Evolutionary conservation across 495 filamentous ascomycete species (phyloP).

Genomic region (Schizothecium vesticola): DNA sequence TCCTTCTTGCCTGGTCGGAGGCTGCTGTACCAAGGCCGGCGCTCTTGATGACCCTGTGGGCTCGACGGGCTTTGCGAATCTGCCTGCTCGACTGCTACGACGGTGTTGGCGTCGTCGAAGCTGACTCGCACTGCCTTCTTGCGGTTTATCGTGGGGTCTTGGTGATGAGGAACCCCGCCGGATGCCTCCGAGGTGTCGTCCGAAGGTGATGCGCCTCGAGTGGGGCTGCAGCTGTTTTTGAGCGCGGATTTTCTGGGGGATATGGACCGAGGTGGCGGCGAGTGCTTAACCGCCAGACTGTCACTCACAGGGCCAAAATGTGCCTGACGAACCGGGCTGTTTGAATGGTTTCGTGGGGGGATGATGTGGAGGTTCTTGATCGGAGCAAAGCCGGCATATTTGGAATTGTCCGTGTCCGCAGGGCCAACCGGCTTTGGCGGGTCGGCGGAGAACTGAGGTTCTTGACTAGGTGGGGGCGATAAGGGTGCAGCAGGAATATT

Average conservation of each 20-base stretch:
- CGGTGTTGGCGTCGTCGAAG: slow-evolving; percentile 64
- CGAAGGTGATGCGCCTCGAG: slow-evolving; percentile 41
- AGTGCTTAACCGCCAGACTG: slow-evolving; percentile 58
- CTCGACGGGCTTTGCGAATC: slow-evolving; percentile 47
- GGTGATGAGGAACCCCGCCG: slow-evolving; percentile 22
- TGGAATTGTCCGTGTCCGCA: background rate
- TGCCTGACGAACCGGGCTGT: slow-evolving; percentile 52
- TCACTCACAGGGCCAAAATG: slow-evolving; percentile 59
- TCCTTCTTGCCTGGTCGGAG: slow-evolving; percentile 48
- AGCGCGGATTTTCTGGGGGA: slow-evolving; percentile 85
- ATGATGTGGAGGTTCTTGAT: background rate
- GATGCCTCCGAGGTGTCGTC: slow-evolving; percentile 40
- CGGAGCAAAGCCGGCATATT: background rate
- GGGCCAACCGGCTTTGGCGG: background rate
- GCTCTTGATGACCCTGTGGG: slow-evolving; percentile 44
- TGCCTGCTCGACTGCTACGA: slow-evolving; percentile 56
- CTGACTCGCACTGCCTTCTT: slow-evolving; percentile 76
- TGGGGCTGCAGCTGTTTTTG: slow-evolving; percentile 58
- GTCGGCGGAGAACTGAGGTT: background rate
- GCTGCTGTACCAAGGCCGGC: slow-evolving; percentile 49
- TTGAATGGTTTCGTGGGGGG: slow-evolving; percentile 30
- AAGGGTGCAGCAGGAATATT: background rate
- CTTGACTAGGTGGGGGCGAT: background rate
- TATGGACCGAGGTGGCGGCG: slow-evolving; percentile 71
- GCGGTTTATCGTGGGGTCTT: slow-evolving; percentile 52